These are phyloP conservation scores for Cutaneotrichosporon dermatis DNA, from an alignment of 1,284 basidiomycete species.

Conservation along the genomic window DNA sequence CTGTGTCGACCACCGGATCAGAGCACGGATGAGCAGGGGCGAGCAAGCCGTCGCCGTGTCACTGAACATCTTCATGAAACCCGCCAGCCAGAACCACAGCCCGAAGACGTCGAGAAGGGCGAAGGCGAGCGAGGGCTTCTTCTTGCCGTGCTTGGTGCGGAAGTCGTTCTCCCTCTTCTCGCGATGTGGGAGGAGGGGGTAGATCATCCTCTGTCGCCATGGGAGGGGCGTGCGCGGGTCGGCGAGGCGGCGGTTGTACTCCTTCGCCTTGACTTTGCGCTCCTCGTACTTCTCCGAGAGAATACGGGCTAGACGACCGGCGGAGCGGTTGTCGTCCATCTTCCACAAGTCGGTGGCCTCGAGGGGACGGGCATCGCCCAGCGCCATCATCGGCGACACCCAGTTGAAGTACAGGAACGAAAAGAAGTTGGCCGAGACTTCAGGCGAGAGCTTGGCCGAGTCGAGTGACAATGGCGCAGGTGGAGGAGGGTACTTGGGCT, in stretches of 20 bases:
- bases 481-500: conserved; percentile 48
- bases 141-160: conserved; percentile 56
- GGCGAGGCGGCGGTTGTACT: conserved; percentile 65
- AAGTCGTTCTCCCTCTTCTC: conserved; percentile 37
- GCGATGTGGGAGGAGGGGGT: conserved; percentile 30
- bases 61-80: conserved; percentile 67
- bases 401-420: conserved; percentile 61
- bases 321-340: conserved; percentile 57
- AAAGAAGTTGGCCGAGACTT: conserved; percentile 55
- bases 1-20: conserved; percentile 68
- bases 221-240: conserved; percentile 37
- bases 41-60: conserved; percentile 70
- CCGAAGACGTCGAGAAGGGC: conserved; percentile 78
- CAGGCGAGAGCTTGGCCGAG: conserved; percentile 55
- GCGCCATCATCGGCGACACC: conserved; percentile 65
- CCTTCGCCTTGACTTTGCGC: conserved; percentile 58
- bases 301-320: conserved; percentile 60
- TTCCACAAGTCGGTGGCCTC: conserved; percentile 81
- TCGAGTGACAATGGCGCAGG: conserved; percentile 56
- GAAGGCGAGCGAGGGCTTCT: conserved; percentile 63
- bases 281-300: conserved; percentile 65
- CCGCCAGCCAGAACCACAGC: conserved; percentile 76
- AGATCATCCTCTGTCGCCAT: conserved; percentile 26
- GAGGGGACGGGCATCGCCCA: conserved; percentile 62
- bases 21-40: conserved; percentile 71